Evolutionary conservation across 768 basidiomycete species (phyloP).

Genomic region (Termitomyces sp.): DNA sequence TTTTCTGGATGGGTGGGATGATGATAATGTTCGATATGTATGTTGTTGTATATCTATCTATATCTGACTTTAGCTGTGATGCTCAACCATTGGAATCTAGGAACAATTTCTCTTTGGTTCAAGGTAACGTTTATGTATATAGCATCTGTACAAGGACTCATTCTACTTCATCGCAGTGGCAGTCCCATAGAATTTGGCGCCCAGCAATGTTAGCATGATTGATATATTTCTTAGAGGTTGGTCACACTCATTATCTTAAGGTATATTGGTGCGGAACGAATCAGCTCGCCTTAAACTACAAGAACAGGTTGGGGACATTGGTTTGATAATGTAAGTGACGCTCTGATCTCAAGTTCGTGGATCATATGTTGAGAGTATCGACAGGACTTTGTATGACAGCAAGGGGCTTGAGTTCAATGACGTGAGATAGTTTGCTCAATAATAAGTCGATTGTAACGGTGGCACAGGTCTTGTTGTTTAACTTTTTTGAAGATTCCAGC

Average conservation of each 20-base stretch:
- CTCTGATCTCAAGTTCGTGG: not conserved
- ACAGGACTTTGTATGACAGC: slow-evolving; percentile 53
- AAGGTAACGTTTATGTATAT: slow-evolving; percentile 24
- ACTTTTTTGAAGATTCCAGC: slow-evolving; percentile 67
- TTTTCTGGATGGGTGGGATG: slow-evolving; percentile 46
- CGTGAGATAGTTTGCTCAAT: slow-evolving; percentile 22
- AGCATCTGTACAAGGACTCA: not conserved
- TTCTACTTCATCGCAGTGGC: slow-evolving; percentile 24
- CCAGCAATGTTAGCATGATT: slow-evolving; percentile 46
- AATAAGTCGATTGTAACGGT: not conserved
- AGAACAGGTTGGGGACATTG: slow-evolving; percentile 50
- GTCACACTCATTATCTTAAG: slow-evolving; percentile 24
- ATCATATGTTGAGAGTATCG: not conserved
- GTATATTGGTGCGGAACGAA: slow-evolving; percentile 65
- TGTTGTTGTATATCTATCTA: not conserved
- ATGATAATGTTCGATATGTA: slow-evolving; percentile 33
- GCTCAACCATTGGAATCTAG: slow-evolving; percentile 13
- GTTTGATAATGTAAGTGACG: slow-evolving; percentile 47
- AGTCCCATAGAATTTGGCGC: slow-evolving; percentile 55
- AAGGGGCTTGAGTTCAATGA: slow-evolving; percentile 68
- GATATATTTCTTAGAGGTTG: not conserved
- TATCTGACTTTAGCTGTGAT: not conserved
- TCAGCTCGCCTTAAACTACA: slow-evolving; percentile 40
- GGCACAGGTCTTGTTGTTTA: slow-evolving; percentile 60
- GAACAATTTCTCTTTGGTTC: slow-evolving; percentile 56